Base-by-base conservation (phyloP, 768 basidiomycete species). In the Astraeus odoratus region DNA sequence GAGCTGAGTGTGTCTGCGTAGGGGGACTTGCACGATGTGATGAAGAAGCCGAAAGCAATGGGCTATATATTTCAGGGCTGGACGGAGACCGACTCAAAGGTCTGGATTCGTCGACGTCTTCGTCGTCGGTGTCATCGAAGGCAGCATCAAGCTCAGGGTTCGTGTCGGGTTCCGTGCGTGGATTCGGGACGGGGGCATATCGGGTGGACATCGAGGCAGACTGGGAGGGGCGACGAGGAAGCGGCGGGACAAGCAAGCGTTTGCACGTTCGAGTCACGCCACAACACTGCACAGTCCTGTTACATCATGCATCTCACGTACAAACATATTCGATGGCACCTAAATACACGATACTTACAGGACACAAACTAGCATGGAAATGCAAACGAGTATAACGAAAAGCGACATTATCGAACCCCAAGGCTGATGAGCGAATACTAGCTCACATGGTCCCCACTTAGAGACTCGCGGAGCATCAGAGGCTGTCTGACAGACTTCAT, bases 141-240 rank as follows among this genome's bases (percentile, higher is more conserved):
- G 91, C 89, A 19, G 88, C 88, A 58, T 92, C 84, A 77, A 93
- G 80, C 69, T 91, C 83, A 47, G 73, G 60, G 38, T 71, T 67
- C 8, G 69, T 61, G 44, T 72, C 67, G 37, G 64, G 67, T 58
- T 76, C 75, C 15, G 71, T 65, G 54, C 68, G 69, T 18, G 76
- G 72, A 52, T 76, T 80, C 9, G 82, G 80, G 36, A 87, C 65
- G 48, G 84, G 78, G 1, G 79, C 78, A 73, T 88, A 88, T 53
- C 78, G 76, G 52, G 70, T 73, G 54, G 80, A 64, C 74, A 73
- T 74, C 44, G 22, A 34, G 38, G 50, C 23, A 36, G 30, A 5
- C 20, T 19, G 24, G 33, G n/a, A 18, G 12, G 8, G 44, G 27
- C 26, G 29, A 29, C 6, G 20, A 23, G 22, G 24, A 26, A 36